Percentiles rank a stretch among this genome's conserved stretches.
phyloP scores from a whole-genome alignment of 495 filamentous ascomycete species.

The Penicillium egyptiacum region DNA sequence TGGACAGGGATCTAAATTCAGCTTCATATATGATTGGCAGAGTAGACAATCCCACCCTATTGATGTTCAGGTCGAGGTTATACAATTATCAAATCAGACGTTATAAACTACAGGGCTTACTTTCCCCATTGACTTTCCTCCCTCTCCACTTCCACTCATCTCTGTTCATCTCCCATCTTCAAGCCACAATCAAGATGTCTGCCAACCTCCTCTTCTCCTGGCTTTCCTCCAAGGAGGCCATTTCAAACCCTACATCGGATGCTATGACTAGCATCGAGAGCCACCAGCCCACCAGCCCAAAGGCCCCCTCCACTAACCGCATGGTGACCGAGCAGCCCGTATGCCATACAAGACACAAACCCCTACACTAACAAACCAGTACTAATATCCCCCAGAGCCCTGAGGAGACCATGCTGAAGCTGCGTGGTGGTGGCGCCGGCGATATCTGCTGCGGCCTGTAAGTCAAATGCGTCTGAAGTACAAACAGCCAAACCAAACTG shows the following conservation, averaged over 20 bases:
- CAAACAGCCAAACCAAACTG: conserved; percentile 5
- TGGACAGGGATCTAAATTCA: not conserved
- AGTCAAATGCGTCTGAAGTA: conserved; percentile 14
- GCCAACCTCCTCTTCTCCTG: conserved; percentile 30
- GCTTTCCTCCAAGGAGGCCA: conserved; percentile 40
- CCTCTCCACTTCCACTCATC: not conserved
- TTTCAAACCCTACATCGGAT: conserved; percentile 31
- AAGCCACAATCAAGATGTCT: conserved; percentile 35
- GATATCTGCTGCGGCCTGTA: conserved; percentile 50
- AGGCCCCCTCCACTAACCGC: conserved; percentile 29
- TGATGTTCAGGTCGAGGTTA: not conserved
- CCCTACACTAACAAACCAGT: not conserved
- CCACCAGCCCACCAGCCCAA: conserved; percentile 38
- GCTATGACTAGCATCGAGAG: conserved; percentile 36
- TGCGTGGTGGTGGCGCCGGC: conserved; percentile 45
- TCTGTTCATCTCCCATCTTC: not conserved
- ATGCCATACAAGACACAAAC: conserved; percentile 8
- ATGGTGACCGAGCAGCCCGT: conserved; percentile 41
- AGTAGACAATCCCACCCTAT: not conserved
- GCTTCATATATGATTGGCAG: not conserved
- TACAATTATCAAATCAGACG: not conserved
- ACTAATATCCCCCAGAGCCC: conserved; percentile 27
- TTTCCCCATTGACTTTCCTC: not conserved
- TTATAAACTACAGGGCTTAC: not conserved
- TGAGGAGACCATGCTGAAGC: conserved; percentile 41